Evolutionary conservation across 1,284 basidiomycete genomes (phyloP), one percentile per base, ranked within the genome.

Genomic region (Pseudozyma tsukubaensis): DNA sequence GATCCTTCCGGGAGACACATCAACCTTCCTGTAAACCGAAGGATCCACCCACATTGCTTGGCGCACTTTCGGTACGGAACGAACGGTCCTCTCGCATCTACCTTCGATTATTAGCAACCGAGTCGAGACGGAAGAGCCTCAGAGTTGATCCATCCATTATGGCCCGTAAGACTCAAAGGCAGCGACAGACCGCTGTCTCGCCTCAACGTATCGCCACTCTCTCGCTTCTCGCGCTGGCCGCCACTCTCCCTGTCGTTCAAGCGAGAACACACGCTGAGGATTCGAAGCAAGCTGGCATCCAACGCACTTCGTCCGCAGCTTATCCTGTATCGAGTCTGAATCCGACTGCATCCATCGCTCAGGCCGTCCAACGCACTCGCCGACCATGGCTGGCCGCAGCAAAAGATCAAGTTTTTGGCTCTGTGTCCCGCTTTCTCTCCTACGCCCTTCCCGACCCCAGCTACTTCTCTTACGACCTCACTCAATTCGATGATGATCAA

Each of bases 401-500:
- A 24, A 75, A 75, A 36, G 68, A 75, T 42, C 54, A 32, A 9
- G 29, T 69, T 13, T 21, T 71, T 44, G 50, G 48, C 39, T 64
- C 55, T 9, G 58, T 75, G 12, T 55, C 67, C 12, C 53, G 60
- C 48, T 71, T 75, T 52, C 60, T 75, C 37, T 59, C 53, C 4
- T 54, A 60, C 16, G 67, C 72, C 13, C 44, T 75, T 4, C 68
- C 72, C 19, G 68, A 75, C 49, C 72, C 68, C 0, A 64, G 64
- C 39, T 75, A 71, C 40, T 75, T 71, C 35, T 71, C 72, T 13
- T 75, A 64, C 51, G 68, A 75, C 35, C 24, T 71, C 4, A 68
- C 71, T 16, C 67, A 71, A n/a, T 68, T 71, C 18, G 56, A 70
- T 21, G 60, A 70, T 34, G 42, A 54, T 5, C 42, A 59, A 16